Evolutionary conservation across 768 basidiomycete genomes (phyloP), one percentile per base, ranked within the genome.

Genomic region (Gloeopeniophorella convolvens): DNA sequence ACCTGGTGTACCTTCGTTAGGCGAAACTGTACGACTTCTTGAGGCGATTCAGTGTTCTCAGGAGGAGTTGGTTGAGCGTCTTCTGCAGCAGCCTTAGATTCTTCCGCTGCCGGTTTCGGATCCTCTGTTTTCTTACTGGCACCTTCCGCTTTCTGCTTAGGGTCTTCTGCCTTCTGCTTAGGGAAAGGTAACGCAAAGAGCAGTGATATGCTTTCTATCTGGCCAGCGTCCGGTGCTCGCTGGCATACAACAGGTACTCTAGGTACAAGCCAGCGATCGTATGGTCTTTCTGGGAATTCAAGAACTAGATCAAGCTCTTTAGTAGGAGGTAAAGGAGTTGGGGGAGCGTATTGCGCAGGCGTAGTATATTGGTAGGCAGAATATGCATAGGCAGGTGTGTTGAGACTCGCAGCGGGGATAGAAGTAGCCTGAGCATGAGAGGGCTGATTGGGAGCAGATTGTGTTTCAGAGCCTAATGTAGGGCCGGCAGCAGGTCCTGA

Each of bases 251-350:
- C 73, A 5, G 73, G 69, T 18, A 77, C 79, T 27, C 83, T 77
- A 44, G 87, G 85, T 46, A 89, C 70, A 5, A 84, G 58, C 77
- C 79, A 83, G n/a, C 80, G 75, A 40, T 86, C 83, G 35, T 70
- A 68, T 3, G 78, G 71, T 4, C 68, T 66, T 59, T 89, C 87
- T 42, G 72, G 67, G 56, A 86, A 89, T 59, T 86, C 84, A 44
- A 90, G 60, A 20, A 89, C 77, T 1, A 90, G 61, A 61, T 89
- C 87, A 59, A 81, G 85, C n/a, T 78, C 76, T 59, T 75, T 81
- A 28, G 72, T 61, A 15, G 75, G 61, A 24, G 54, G 35, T n/a
- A 54, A 42, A 20, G 20, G 27, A 2, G 51, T 18, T 3, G 50
- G 47, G 20, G 39, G 32, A 27, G 35, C 10, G 31, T 56, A 34